Percentiles rank a stretch among this genome's conserved stretches.
These are phyloP conservation scores for Saccharomyces hybrid DNA, from an alignment of 1,139 yeast species.

Conservation along the genomic window DNA sequence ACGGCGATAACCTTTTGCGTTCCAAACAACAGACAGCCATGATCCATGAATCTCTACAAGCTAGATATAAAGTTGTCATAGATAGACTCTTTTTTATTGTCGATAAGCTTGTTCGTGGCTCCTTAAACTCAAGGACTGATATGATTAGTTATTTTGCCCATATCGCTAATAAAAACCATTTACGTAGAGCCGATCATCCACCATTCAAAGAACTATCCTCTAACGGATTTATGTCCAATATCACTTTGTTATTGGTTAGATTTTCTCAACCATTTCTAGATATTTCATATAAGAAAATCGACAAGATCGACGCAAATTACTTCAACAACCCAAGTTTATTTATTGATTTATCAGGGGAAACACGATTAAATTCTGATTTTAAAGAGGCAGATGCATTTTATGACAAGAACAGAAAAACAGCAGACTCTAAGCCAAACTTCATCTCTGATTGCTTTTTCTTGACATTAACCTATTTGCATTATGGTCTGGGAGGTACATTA, in stretches of 20 bases:
- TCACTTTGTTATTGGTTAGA: conserved; percentile 56
- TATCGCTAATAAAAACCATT: conserved; percentile 70
- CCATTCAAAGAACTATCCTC: conserved; percentile 59
- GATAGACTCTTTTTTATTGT: conserved; percentile 60
- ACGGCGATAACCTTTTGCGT: conserved; percentile 36
- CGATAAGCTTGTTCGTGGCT: conserved; percentile 73
- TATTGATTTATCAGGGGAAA: conserved; percentile 67
- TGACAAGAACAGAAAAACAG: conserved; percentile 31
- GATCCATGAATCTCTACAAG: conserved; percentile 48
- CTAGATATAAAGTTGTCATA: conserved; percentile 45
- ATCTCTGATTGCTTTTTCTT: conserved; percentile 82
- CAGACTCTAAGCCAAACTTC: conserved; percentile 48
- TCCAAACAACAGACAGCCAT: conserved; percentile 36
- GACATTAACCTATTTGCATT: conserved; percentile 71
- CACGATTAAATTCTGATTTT: conserved; percentile 70
- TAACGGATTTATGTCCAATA: conserved; percentile 77
- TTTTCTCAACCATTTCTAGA: conserved; percentile 82
- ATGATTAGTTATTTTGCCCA: conserved; percentile 62
- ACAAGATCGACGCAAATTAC: conserved; percentile 67
- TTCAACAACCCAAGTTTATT: conserved; percentile 40
- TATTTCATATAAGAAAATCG: conserved; percentile 54
- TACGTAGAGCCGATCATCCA: conserved; percentile 82
- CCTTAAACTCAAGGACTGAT: conserved; percentile 52
- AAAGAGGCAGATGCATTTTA: conserved; percentile 59
- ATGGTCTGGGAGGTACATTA: conserved; percentile 78